A percentile compares a stretch with the other conserved stretches of the same genome.
These are phyloP conservation scores for Leersia perrieri DNA, from an alignment of 176 grass and related monocot species.

Conservation along the genomic window DNA sequence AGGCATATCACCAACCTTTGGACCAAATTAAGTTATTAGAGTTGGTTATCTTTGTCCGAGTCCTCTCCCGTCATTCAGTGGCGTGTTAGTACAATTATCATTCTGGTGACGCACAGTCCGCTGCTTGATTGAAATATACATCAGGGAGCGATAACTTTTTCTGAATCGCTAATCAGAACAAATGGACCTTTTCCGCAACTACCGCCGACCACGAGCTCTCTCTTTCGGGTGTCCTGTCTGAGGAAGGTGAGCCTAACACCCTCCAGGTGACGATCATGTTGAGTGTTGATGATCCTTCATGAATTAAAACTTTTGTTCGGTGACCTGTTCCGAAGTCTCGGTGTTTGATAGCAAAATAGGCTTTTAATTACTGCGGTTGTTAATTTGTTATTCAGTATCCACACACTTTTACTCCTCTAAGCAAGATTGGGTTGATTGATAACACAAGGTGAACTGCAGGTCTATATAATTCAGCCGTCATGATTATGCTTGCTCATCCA, in stretches of 20 bases:
- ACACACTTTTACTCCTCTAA: not conserved
- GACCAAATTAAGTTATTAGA: not conserved
- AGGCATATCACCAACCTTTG: not conserved
- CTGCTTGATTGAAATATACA: not conserved
- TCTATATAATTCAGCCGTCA: not conserved
- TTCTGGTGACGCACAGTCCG: not conserved
- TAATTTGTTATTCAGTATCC: not conserved
- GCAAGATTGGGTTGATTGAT: not conserved
- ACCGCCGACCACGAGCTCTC: conserved; percentile 27
- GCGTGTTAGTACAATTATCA: not conserved
- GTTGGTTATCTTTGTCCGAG: not conserved
- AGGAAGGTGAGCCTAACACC: conserved; percentile 54
- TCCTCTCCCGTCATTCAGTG: not conserved
- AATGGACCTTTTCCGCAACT: conserved; percentile 18
- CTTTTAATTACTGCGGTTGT: not conserved
- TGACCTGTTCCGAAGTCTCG: not conserved
- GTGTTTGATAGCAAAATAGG: not conserved
- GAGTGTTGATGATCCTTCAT: not conserved
- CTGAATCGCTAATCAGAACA: not conserved
- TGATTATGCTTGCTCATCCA: not conserved
- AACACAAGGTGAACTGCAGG: not conserved
- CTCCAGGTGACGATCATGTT: conserved; percentile 1
- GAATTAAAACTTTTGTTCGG: conserved; percentile 17
- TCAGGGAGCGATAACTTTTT: not conserved
- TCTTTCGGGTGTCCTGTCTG: conserved; percentile 31